Conservation (phyloP, 441 rosid genomes). For the Syzygium malaccense region DNA sequence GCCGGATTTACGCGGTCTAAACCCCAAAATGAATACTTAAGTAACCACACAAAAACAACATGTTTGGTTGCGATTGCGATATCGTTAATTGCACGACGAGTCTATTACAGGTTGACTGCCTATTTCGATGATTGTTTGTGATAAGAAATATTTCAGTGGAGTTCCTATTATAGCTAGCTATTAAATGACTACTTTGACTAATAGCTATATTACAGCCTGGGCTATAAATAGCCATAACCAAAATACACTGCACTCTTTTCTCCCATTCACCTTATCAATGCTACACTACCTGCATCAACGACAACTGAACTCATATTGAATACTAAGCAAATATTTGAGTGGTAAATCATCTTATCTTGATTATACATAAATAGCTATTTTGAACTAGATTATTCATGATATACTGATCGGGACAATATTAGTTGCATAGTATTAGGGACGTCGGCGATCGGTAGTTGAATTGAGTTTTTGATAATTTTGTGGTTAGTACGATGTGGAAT, state of each 20-base stretch:
- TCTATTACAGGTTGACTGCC: background rate
- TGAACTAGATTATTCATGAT: background rate
- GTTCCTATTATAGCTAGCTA: background rate
- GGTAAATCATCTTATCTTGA: background rate
- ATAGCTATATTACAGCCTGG: background rate
- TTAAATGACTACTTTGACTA: background rate
- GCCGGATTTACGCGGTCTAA: background rate
- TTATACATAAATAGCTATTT: background rate
- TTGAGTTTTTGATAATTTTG: background rate
- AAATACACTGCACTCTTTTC: background rate
- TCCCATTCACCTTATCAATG: background rate
- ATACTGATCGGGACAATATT: background rate
- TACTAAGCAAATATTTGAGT: background rate
- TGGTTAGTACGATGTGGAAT: background rate
- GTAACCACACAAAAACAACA: background rate
- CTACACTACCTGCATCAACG: background rate
- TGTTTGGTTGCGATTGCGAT: background rate
- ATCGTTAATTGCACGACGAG: background rate
- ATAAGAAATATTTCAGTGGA: background rate
- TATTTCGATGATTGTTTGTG: background rate
- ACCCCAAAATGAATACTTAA: background rate
- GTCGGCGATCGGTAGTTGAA: background rate
- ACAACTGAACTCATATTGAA: background rate
- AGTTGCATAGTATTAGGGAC: background rate
- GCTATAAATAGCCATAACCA: background rate